Conservation (phyloP, 805 yeast genomes). For the Candida germanica region DNA sequence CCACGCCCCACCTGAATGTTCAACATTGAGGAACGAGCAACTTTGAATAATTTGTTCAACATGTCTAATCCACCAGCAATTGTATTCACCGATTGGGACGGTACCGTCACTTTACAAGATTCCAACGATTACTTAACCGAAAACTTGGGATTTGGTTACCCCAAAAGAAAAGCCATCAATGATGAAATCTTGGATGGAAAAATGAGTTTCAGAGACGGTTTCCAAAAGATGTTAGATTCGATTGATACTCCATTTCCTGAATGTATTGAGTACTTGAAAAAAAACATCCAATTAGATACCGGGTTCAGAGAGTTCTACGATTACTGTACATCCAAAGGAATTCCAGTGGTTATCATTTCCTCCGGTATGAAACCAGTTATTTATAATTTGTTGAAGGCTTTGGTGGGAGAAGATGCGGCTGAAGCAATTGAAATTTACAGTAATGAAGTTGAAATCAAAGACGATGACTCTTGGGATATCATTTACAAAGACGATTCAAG, state of each 20-base stretch:
- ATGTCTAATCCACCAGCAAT: conserved; percentile 50
- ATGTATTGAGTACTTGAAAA: conserved; percentile 67
- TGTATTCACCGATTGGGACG: conserved; percentile 97
- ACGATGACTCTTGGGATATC: conserved; percentile 72
- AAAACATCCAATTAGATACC: conserved; percentile 75
- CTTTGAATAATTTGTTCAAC: too few relatives aligned
- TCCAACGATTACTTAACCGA: conserved; percentile 92
- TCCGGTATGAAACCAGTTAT: conserved; percentile 95
- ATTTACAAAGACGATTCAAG: conserved; percentile 79
- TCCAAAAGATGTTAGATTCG: conserved; percentile 79
- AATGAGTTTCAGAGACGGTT: conserved; percentile 77
- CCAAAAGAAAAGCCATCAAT: conserved; percentile 63
- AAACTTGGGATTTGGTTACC: conserved; percentile 78
- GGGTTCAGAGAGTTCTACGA: conserved; percentile 81
- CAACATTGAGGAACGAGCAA: too few relatives aligned
- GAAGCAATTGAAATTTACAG: conserved; percentile 75
- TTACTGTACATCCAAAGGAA: conserved; percentile 68
- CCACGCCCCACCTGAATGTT: too few relatives aligned
- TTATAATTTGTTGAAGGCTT: conserved; percentile 64
- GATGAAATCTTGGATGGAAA: conserved; percentile 67
- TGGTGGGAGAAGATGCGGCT: conserved; percentile 76
- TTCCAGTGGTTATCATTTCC: conserved; percentile 85
- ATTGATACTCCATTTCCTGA: conserved; percentile 72
- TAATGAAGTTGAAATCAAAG: conserved; percentile 58
- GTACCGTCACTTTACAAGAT: conserved; percentile 94